phyloP scores from a whole-genome alignment of 306 rosid species.

The Ziziphus jujuba region DNA sequence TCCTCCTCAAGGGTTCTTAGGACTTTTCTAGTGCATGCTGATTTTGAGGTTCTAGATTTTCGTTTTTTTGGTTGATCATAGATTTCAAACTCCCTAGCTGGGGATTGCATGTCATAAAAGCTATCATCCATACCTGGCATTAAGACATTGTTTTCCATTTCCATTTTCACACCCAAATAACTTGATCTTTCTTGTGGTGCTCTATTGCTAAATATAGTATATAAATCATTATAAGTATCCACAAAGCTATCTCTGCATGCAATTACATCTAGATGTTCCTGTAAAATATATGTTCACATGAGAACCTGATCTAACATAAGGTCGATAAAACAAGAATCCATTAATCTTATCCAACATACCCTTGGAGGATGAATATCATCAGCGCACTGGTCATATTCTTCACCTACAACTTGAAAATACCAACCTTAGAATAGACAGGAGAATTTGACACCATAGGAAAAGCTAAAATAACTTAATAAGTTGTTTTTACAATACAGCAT shows the following conservation, averaged over 20 bases:
- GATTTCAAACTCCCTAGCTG: conserved; percentile 20
- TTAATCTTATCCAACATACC: conserved; percentile 37
- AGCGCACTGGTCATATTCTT: conserved; percentile 31
- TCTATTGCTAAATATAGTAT: conserved; percentile 25
- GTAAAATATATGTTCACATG: conserved; percentile 22
- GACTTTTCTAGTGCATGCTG: conserved; percentile 25
- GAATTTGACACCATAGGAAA: not conserved
- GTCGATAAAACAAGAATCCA: conserved; percentile 33
- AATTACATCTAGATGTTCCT: conserved; percentile 36
- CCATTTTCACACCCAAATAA: conserved; percentile 16
- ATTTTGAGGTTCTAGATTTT: conserved; percentile 28
- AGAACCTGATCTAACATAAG: conserved; percentile 35
- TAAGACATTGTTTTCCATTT: conserved; percentile 3
- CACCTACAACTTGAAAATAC: conserved; percentile 22
- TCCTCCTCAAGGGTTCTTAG: conserved; percentile 24
- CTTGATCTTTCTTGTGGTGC: conserved; percentile 14
- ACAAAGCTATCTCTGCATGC: conserved; percentile 26
- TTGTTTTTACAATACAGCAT: not conserved
- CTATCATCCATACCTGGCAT: conserved; percentile 8
- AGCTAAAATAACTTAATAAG: no score
- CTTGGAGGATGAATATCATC: conserved; percentile 12
- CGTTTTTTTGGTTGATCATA: conserved; percentile 31
- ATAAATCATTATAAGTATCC: conserved; percentile 32
- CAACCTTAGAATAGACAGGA: not conserved
- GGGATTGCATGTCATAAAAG: conserved; percentile 26